Evolutionary conservation across 495 filamentous ascomycete genomes (phyloP).

Genomic region (Penicillium goetzii): DNA sequence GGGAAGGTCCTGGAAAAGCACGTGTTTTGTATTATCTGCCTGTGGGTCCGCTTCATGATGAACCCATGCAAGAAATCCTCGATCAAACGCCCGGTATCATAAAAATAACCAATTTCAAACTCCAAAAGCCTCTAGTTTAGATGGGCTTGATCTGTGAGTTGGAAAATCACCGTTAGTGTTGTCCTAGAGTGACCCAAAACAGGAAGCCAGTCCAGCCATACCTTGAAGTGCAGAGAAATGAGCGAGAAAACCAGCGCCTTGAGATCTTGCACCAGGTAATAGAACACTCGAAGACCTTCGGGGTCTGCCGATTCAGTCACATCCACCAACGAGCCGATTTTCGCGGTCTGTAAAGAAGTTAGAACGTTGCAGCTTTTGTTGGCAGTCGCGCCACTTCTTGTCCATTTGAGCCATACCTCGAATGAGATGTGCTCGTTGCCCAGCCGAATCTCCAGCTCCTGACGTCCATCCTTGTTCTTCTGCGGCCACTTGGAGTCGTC

Average conservation of each 20-base stretch:
- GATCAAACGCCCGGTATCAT: constrained; percentile 35
- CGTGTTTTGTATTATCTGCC: constrained; percentile 15
- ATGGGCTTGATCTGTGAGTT: constrained; percentile 75
- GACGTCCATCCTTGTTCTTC: constrained; percentile 98
- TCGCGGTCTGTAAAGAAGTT: constrained; percentile 73
- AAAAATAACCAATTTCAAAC: constrained; percentile 18
- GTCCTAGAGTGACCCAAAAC: not conserved
- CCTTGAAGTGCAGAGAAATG: constrained; percentile 97
- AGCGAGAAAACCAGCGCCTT: constrained; percentile 97
- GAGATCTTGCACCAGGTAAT: constrained; percentile 97
- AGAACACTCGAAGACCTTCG: constrained; percentile 97
- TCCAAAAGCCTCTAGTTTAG: constrained; percentile 38
- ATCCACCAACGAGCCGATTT: constrained; percentile 96
- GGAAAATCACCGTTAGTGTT: not conserved
- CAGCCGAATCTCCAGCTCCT: constrained; percentile 93
- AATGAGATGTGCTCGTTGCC: constrained; percentile 98
- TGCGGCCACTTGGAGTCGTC: constrained; percentile 99
- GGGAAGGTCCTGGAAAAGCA: not conserved
- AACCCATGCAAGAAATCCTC: constrained; percentile 16
- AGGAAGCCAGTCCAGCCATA: constrained; percentile 32
- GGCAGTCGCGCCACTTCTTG: not conserved
- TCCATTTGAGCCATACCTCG: constrained; percentile 61
- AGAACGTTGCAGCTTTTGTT: constrained; percentile 2
- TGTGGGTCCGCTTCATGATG: constrained; percentile 13
- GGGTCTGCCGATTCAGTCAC: constrained; percentile 95